These are phyloP conservation scores for Diaporthe australafricana DNA, from an alignment of 2,329 filamentous ascomycete genomes.

Conservation along the genomic window DNA sequence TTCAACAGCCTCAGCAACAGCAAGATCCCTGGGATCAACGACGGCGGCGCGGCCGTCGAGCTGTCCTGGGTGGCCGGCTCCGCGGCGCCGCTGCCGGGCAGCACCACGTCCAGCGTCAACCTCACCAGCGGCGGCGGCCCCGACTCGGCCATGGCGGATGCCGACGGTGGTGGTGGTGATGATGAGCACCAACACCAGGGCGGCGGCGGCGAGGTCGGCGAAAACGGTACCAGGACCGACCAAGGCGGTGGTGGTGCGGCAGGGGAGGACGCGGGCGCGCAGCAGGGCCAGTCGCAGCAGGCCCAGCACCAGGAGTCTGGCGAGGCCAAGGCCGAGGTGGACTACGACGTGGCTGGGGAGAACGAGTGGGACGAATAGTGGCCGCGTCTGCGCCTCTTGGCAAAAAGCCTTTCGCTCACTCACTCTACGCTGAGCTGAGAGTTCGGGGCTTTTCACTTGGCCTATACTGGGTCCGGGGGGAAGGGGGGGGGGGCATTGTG, in stretches of 20 bases:
- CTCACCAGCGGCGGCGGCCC: constrained; percentile 2
- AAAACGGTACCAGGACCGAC: constrained; percentile 33
- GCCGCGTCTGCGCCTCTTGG: too few species aligned
- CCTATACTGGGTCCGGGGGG: too few species aligned
- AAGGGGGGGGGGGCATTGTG: too few species aligned
- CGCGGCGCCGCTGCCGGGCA: constrained; percentile 40
- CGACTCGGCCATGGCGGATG: constrained; percentile 19
- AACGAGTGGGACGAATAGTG: constrained; percentile 54
- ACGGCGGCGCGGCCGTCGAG: constrained; percentile 74
- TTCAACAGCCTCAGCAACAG: constrained; percentile 68
- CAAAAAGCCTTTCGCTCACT: too few species aligned
- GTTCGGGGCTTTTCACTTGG: too few species aligned
- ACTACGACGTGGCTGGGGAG: constrained; percentile 66
- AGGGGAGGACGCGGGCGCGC: constrained; percentile 32
- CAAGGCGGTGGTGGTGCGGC: constrained; percentile 24
- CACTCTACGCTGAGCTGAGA: too few species aligned
- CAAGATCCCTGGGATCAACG: constrained; percentile 70
- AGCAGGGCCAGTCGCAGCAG: constrained; percentile 37
- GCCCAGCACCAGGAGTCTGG: constrained; percentile 37
- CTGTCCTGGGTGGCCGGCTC: constrained; percentile 69
- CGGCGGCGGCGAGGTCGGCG: constrained; percentile 43
- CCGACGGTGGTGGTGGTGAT: constrained; percentile 4
- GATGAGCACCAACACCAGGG: constrained; percentile 39
- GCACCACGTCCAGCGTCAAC: constrained; percentile 36
- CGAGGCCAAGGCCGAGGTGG: constrained; percentile 48